Evolutionary conservation across 75 land plant species (phyloP), one percentile per base, ranked within the genome.

Genomic region (Pseudotsuga menziesii): DNA sequence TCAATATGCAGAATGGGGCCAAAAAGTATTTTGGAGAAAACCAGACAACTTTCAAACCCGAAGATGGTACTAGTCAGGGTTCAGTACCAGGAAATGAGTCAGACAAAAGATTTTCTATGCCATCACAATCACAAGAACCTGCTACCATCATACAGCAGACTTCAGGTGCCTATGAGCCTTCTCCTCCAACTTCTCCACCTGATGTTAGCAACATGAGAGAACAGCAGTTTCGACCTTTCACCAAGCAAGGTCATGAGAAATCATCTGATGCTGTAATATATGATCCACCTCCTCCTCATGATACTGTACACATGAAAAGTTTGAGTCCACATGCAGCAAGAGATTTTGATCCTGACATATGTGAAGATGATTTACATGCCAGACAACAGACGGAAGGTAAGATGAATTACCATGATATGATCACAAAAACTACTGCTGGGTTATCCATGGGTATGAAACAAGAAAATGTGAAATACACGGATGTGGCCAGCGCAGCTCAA

Each of bases 401-500:
- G 72, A 69, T 69, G 72, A 44, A 41, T 69, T 41, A 20, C 22
- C 54, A 48, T 48, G 54, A 48, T 48, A 48, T 48, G 12, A 2
- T 48, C 54, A 48, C 12, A 48, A 48, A 48, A 48, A 9, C 12
- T 48, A 9, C 54, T 17, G 54, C 39, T 69, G 72, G 13, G 48
- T 2, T 17, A 9, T 36, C 41, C 41, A 22, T 44, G 41, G 52
- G 22, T 41, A 29, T n/a, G 19, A 69, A 41, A 69, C 72, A 35
- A 69, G 72, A 41, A 69, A 41, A 17, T 41, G 35, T 75, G 54
- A 82, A 78, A 73, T 89, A 89, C 76, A 78, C 8, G 29, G 89
- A 89, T 77, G 93, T 81, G 14, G 89, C 85, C 55, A 81, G 79
- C 74, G 93, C 93, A 58, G 91, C 93, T 22, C 89, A 87, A 79